A percentile compares a stretch with the other conserved stretches of the same genome.
Evolutionary conservation across 2,329 filamentous ascomycete genomes (phyloP).

Genomic region (Davidsoniella eucalypti): DNA sequence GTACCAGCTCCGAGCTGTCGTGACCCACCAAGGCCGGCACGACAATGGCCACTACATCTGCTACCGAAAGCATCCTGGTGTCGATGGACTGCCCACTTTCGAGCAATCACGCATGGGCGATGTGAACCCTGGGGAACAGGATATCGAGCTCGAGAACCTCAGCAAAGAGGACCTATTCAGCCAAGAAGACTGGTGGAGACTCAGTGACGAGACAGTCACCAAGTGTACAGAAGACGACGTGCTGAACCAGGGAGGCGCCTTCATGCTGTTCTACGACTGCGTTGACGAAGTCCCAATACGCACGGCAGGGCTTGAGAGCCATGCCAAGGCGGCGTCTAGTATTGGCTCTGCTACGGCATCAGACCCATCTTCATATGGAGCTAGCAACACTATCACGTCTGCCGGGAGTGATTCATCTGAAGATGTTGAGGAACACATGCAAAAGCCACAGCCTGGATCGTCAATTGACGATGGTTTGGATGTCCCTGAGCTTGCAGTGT

Average conservation of each 20-base stretch:
- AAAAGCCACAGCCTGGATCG: too few relatives aligned
- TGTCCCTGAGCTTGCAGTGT: too few relatives aligned
- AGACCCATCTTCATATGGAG: too few relatives aligned
- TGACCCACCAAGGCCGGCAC: slow-evolving; percentile 80
- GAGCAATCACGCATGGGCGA: slow-evolving; percentile 12
- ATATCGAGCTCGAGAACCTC: slow-evolving; percentile 11
- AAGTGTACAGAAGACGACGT: slow-evolving; percentile 58
- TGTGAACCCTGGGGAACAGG: slow-evolving; percentile 7
- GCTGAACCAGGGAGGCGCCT: slow-evolving; percentile 62
- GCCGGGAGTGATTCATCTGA: too few relatives aligned
- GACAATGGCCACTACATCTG: slow-evolving; percentile 95
- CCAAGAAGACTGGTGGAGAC: slow-evolving; percentile 53
- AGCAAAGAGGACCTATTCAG: slow-evolving; percentile 12
- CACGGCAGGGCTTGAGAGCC: slow-evolving; percentile 16
- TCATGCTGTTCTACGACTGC: slow-evolving; percentile 94
- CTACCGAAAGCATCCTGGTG: slow-evolving; percentile 49
- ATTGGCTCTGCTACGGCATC: too few relatives aligned
- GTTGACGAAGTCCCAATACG: slow-evolving; percentile 37
- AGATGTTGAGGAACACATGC: too few relatives aligned
- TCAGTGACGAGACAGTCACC: slow-evolving; percentile 78
- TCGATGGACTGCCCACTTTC: neutral
- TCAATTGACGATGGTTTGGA: too few relatives aligned
- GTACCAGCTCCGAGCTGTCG: slow-evolving; percentile 67
- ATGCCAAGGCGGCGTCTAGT: too few relatives aligned
- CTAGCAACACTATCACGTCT: too few relatives aligned